Evolutionary conservation across 495 filamentous ascomycete genomes (phyloP).

Genomic region (Bathelium albidoporum): DNA sequence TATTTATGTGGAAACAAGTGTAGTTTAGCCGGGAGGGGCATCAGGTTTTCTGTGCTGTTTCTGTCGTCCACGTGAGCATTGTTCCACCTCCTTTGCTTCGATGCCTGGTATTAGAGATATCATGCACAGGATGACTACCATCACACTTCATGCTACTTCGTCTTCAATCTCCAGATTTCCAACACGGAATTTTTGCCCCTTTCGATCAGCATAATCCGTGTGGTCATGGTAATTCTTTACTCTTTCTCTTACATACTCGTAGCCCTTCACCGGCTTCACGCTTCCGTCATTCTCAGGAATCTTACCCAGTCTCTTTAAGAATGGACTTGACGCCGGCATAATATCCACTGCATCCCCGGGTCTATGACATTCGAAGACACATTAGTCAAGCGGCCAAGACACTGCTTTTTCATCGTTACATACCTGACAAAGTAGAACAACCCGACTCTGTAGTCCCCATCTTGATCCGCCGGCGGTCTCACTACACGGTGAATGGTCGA

Average conservation of each 20-base stretch:
- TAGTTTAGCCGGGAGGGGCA: too few relatives aligned
- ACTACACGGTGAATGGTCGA: conserved; percentile 22
- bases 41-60: too few relatives aligned
- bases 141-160: too few relatives aligned
- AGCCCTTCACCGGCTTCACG: conserved; percentile 25
- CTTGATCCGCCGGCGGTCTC: conserved; percentile 24
- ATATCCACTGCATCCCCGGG: conserved; percentile 34
- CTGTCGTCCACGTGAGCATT: too few relatives aligned
- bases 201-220: conserved; percentile 18
- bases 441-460: conserved; percentile 22
- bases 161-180: conserved; percentile 20
- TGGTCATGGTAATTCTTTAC: conserved; percentile 32
- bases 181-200: conserved; percentile 17
- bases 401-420: too few relatives aligned
- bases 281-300: conserved; percentile 27
- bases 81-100: too few relatives aligned
- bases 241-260: conserved; percentile 39
- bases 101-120: too few relatives aligned
- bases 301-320: conserved; percentile 40
- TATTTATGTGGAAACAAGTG: too few relatives aligned
- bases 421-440: conserved; percentile 28
- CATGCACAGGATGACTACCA: too few relatives aligned
- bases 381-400: too few relatives aligned
- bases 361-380: too few relatives aligned
- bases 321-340: conserved; percentile 35